Evolutionary conservation across 1,284 basidiomycete species (phyloP), one percentile per base, ranked within the genome.

Genomic region (Ganoderma meredithae): DNA sequence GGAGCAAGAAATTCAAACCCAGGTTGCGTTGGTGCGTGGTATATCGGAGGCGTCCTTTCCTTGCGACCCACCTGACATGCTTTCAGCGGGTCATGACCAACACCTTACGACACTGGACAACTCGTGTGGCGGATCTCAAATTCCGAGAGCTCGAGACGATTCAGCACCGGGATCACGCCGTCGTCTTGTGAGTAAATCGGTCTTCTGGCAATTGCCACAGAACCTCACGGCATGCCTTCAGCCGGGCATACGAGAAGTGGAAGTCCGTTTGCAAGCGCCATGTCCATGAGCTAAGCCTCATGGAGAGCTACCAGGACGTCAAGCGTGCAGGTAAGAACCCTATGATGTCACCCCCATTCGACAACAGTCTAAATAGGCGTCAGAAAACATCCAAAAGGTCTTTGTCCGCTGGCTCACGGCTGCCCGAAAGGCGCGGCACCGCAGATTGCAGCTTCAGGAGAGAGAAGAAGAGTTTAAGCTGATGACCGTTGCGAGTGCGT

Each of bases 251-350:
- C 73, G 82, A 80, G 55, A 92, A 89, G 78, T 94, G 93, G 93
- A 90, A 88, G 76, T 78, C 77, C 12, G 80, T 86, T 43, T 86
- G 85, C 72, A 80, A 83, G 56, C 86, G 88, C 19, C 91, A 92
- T 74, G 84, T 84, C 7, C 90, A 94, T 75, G 87, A 90, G 69
- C 78, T 90, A 1, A 90, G 87, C 72, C 85, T 95, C n/a, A 86
- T 95, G 85, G 89, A 93, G 76, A 94, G 91, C 75, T 92, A 93
- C 76, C 86, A 90, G 69, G 86, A 90, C 69, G 87, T 95, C 60
- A 93, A 92, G 78, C 85, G 86, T 60, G 91, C 93, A 84, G 92
- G 93, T 88, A 74, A 41, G 77, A 13, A 69, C 13, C 33, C 62
- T 49, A 43, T 40, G 10, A 60, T 40, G 59, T 66, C 17, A 41